Evolutionary conservation across 2,329 filamentous ascomycete genomes (phyloP).

Genomic region (Talaromyces funiculosus): DNA sequence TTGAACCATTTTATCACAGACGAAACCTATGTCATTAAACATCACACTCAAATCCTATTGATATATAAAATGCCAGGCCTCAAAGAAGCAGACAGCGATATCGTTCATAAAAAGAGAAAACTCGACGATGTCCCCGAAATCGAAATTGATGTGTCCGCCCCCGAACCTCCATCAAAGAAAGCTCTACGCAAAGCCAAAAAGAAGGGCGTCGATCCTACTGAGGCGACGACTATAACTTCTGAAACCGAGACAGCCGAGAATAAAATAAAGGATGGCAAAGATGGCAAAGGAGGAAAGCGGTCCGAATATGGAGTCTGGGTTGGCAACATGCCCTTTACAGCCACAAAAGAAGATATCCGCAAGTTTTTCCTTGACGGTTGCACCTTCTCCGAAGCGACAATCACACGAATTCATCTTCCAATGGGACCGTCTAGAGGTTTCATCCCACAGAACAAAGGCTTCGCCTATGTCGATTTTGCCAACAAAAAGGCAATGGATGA

Average conservation of each 20-base stretch:
- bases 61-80: slow-evolving; percentile 24
- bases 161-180: slow-evolving; percentile 92
- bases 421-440: slow-evolving; percentile 49
- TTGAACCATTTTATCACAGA: background rate
- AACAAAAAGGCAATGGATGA: slow-evolving; percentile 62
- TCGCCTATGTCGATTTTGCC: slow-evolving; percentile 91
- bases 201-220: slow-evolving; percentile 23
- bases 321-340: slow-evolving; percentile 83
- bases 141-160: slow-evolving; percentile 82
- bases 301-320: slow-evolving; percentile 90
- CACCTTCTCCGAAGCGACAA: slow-evolving; percentile 60
- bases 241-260: slow-evolving; percentile 33
- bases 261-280: slow-evolving; percentile 9
- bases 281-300: slow-evolving; percentile 42
- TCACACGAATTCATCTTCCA: slow-evolving; percentile 81
- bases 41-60: background rate
- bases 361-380: slow-evolving; percentile 73
- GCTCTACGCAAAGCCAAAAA: slow-evolving; percentile 87
- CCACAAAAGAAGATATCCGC: slow-evolving; percentile 67
- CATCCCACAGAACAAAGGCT: slow-evolving; percentile 73
- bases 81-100: slow-evolving; percentile 17
- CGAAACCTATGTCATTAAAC: background rate
- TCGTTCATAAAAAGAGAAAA: slow-evolving; percentile 64
- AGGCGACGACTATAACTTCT: slow-evolving; percentile 23
- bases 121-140: slow-evolving; percentile 56